Evolutionary conservation across 177 flowering plant species (phyloP).

Genomic region (Tripterygium wilfordii): DNA sequence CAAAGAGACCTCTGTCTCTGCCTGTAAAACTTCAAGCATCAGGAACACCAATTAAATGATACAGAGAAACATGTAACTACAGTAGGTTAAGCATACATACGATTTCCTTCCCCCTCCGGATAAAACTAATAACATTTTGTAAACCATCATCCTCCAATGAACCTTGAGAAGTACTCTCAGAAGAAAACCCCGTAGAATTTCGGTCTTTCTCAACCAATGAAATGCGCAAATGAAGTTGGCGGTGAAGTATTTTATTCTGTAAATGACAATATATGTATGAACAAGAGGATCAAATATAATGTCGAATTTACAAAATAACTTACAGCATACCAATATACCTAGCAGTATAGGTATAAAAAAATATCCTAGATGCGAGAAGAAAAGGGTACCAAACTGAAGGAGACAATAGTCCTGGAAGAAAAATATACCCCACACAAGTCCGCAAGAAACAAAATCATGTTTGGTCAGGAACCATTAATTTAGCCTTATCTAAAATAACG

Average conservation of each 20-base stretch:
- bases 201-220: constrained; percentile 71
- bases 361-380: too few species aligned
- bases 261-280: too few species aligned
- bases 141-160: constrained; percentile 46
- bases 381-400: too few species aligned
- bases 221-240: constrained; percentile 70
- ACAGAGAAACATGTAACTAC: background rate
- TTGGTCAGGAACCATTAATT: too few species aligned
- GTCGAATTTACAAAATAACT: too few species aligned
- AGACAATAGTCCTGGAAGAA: too few species aligned
- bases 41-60: background rate
- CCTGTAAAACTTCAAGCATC: constrained; percentile 26
- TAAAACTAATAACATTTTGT: constrained; percentile 68
- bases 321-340: too few species aligned
- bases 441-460: too few species aligned
- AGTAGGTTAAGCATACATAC: constrained; percentile 25
- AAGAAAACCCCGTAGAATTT: constrained; percentile 34
- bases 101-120: constrained; percentile 82
- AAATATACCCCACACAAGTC: too few species aligned
- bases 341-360: too few species aligned
- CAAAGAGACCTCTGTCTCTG: constrained; percentile 88
- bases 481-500: too few species aligned
- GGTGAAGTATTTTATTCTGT: constrained; percentile 78
- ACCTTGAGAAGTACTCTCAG: constrained; percentile 20
- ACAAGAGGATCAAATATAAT: too few species aligned